Conservation (phyloP, 1,139 yeast genomes). For the Pichia sp. region DNA sequence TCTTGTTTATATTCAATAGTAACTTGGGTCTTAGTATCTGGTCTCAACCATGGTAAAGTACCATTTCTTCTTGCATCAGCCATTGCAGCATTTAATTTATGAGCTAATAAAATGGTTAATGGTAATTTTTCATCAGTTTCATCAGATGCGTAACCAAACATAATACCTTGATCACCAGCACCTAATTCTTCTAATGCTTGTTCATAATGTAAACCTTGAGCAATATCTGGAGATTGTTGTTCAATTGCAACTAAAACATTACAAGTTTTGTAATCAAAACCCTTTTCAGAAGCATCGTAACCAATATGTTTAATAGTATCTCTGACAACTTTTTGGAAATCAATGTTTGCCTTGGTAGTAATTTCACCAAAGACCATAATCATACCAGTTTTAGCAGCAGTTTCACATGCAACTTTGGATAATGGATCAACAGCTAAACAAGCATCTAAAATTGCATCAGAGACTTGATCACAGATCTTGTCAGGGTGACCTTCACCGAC, state of each 20-base stretch:
- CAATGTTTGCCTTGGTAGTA: conserved; percentile 92
- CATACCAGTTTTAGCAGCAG: conserved; percentile 99
- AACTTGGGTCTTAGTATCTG: conserved; percentile 99
- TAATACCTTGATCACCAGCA: conserved; percentile 99
- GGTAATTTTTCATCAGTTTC: conserved; percentile 98
- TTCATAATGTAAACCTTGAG: conserved; percentile 98
- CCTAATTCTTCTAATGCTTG: conserved; percentile 96
- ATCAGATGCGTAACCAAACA: conserved; percentile 99
- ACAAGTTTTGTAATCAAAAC: conserved; percentile 99
- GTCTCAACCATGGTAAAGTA: conserved; percentile 92
- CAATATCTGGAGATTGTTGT: conserved; percentile 98
- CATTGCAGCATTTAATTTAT: conserved; percentile 93
- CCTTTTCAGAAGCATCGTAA: conserved; percentile 92
- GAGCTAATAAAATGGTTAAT: conserved; percentile 88
- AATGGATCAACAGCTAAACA: conserved; percentile 93
- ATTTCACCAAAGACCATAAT: conserved; percentile 99
- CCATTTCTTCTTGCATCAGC: conserved; percentile 98
- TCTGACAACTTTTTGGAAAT: conserved; percentile 95
- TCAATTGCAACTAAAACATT: conserved; percentile 98
- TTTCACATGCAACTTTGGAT: conserved; percentile 98
- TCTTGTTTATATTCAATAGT: conserved; percentile 94
- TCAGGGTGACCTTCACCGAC: conserved; percentile 99
- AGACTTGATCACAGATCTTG: conserved; percentile 98
- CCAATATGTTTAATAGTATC: conserved; percentile 99
- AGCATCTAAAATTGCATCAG: conserved; percentile 97